A percentile compares a stretch with the other conserved stretches of the same genome.
These are phyloP conservation scores for Grammothele lineata DNA, from an alignment of 768 basidiomycete species.

Conservation along the genomic window DNA sequence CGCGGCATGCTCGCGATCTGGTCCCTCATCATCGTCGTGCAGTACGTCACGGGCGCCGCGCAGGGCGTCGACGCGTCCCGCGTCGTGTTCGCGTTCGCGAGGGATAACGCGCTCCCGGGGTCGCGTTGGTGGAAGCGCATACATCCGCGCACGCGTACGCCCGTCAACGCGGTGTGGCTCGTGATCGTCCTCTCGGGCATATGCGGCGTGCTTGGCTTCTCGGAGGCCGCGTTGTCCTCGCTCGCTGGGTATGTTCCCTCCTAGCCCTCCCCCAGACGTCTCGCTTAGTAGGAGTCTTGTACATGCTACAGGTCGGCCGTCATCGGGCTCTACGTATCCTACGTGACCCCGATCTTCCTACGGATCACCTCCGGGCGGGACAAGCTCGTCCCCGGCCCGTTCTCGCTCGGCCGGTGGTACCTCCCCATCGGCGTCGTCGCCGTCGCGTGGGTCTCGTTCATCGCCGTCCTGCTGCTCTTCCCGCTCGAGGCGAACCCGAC, in stretches of 20 bases:
- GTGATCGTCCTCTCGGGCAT: slow-evolving; percentile 54
- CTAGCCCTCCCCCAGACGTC: too few species aligned
- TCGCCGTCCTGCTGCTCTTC: slow-evolving; percentile 56
- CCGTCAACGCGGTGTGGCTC: slow-evolving; percentile 74
- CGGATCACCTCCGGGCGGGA: slow-evolving; percentile 65
- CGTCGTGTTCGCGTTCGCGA: slow-evolving; percentile 70
- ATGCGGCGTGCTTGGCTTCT: slow-evolving; percentile 65
- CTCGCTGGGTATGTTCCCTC: slow-evolving; percentile 54
- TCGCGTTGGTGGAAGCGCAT: slow-evolving; percentile 68
- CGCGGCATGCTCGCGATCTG: slow-evolving; percentile 69
- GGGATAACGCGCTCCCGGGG: slow-evolving; percentile 71
- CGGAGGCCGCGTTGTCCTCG: slow-evolving; percentile 55
- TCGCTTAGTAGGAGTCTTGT: too few species aligned
- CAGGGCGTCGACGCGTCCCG: slow-evolving; percentile 74
- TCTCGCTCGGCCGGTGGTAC: slow-evolving; percentile 58
- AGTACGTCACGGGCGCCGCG: slow-evolving; percentile 73
- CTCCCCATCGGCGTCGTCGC: slow-evolving; percentile 56
- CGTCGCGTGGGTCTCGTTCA: slow-evolving; percentile 63
- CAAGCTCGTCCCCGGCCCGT: slow-evolving; percentile 54
- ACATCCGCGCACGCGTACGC: slow-evolving; percentile 56
- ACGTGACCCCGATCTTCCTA: slow-evolving; percentile 64
- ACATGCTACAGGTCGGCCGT: slow-evolving; percentile 53
- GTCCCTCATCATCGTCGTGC: slow-evolving; percentile 64
- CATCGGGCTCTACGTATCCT: slow-evolving; percentile 67
- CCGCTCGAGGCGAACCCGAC: slow-evolving; percentile 39